Base-by-base conservation (phyloP, 768 basidiomycete species). In the Psilocybe cyanescens region DNA sequence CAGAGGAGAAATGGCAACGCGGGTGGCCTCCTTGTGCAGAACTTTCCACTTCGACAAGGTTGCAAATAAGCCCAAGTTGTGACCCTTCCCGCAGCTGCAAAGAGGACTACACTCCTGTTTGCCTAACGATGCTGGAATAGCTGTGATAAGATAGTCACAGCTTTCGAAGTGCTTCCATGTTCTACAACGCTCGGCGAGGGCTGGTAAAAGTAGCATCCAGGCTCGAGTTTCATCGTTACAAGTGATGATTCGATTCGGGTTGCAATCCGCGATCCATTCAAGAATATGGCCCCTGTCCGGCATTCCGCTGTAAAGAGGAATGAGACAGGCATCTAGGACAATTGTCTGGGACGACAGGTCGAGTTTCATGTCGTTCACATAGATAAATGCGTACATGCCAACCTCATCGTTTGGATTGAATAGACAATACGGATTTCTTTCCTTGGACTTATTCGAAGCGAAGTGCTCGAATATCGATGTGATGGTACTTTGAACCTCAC, bases 161-260 rank as follows among this genome's bases (percentile, higher is more conserved):
- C 68, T 70, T 2, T 67, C 37, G 12, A 57, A 65, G 65, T 88
- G 86, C 8, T 69, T 58, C 86, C 86, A 87, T 0, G 72, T 76
- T 24, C 84, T 78, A 59, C 85, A 85, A 41, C 84, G 79, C 67
- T 87, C 87, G 2, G 77, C 78, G 33, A 84, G 64, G 4, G 74
- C 72, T 4, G 85, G 86, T 1, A 87, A 68, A 30, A 86, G 76
- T 56, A 80, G 74, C 53, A 80, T 80, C 87, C 85, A 88, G 0
- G 76, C 77, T 30, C 61, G 63, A 33, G 77, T 65, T 64, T 82
- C 82, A 9, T 75, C 78, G 3, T 67, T 65, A 4, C 55, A 63
- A 0, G 74, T 68, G 6, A 47, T 9, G 41, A 76, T 59, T 47
- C 49, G 44, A 2, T 35, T 35, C 33, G 33, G 33, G 7, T 35